A percentile compares a stretch with the other conserved stretches of the same genome.
These are phyloP conservation scores for Tolypocladium amazonense DNA, from an alignment of 2,329 filamentous ascomycete species.

Conservation along the genomic window DNA sequence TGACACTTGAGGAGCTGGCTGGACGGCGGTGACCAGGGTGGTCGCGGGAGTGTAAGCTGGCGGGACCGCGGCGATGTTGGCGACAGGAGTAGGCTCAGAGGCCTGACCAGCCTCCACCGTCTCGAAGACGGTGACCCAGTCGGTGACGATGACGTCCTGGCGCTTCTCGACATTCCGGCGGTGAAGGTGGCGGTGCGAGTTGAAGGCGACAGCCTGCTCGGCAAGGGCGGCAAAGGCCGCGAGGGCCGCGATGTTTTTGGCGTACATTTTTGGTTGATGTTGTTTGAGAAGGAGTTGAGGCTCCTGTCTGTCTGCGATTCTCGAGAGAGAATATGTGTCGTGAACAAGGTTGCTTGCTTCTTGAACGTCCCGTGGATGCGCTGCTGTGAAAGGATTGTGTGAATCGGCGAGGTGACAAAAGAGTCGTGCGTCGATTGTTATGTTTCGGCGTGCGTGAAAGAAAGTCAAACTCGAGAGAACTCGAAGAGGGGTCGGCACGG, in stretches of 20 bases:
- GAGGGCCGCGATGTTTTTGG: constrained; percentile 30
- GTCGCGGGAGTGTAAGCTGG: constrained; percentile 2
- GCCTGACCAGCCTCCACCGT: constrained; percentile 20
- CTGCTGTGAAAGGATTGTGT: not conserved
- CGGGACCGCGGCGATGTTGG: constrained; percentile 1
- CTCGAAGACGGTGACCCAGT: constrained; percentile 28
- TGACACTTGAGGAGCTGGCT: constrained; percentile 6
- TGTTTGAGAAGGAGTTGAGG: not conserved
- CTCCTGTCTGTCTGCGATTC: not conserved
- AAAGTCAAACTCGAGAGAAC: not conserved
- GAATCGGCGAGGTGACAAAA: not conserved
- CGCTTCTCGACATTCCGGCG: constrained; percentile 19
- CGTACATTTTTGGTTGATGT: constrained; percentile 26
- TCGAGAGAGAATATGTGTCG: not conserved
- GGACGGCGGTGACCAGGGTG: constrained; percentile 14
- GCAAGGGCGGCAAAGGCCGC: constrained; percentile 31
- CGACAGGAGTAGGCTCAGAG: not conserved
- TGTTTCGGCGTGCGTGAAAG: not conserved
- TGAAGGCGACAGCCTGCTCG: constrained; percentile 31
- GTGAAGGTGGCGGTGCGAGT: constrained; percentile 30
- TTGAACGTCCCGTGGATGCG: not conserved
- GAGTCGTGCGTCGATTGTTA: not conserved
- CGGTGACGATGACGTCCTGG: constrained; percentile 15
- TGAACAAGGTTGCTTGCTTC: not conserved
- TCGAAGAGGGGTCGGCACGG: constrained; percentile 18